Percentiles rank a stretch among this genome's conserved stretches.
Evolutionary conservation across 2,329 filamentous ascomycete genomes (phyloP).

Genomic region (Claviceps quebecensis): DNA sequence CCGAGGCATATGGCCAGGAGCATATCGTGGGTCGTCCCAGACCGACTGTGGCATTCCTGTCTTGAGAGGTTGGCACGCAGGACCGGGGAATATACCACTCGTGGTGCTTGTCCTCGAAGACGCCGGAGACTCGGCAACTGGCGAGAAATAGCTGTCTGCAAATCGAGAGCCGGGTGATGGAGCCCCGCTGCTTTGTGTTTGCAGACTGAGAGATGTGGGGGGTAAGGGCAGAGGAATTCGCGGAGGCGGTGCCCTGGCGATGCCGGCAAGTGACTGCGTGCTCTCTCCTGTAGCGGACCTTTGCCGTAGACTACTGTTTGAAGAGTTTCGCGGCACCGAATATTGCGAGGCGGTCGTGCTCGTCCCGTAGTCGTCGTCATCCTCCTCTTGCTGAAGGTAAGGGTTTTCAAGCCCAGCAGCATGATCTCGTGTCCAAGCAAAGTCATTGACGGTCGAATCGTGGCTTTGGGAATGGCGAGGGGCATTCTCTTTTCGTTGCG

Average conservation of each 20-base stretch:
- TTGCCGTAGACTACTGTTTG: slow-evolving; percentile 60
- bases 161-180: slow-evolving; percentile 47
- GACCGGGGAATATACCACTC: slow-evolving; percentile 52
- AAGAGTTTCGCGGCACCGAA: slow-evolving; percentile 33
- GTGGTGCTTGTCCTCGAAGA: slow-evolving; percentile 63
- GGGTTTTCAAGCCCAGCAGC: slow-evolving; percentile 62
- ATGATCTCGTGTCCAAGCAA: slow-evolving; percentile 63
- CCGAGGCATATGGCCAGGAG: slow-evolving; percentile 72
- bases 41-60: slow-evolving; percentile 49
- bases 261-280: slow-evolving; percentile 40
- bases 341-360: slow-evolving; percentile 23
- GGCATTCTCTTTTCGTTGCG: slow-evolving; percentile 52
- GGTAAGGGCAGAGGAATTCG: slow-evolving; percentile 55
- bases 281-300: slow-evolving; percentile 66
- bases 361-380: slow-evolving; percentile 39
- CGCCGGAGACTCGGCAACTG: slow-evolving; percentile 63
- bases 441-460: slow-evolving; percentile 51
- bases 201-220: slow-evolving; percentile 50
- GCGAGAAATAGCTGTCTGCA: slow-evolving; percentile 89
- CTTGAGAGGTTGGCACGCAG: slow-evolving; percentile 54
- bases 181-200: slow-evolving; percentile 36
- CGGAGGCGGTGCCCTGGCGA: slow-evolving; percentile 49
- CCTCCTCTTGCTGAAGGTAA: slow-evolving; percentile 53
- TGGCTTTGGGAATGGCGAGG: slow-evolving; percentile 32
- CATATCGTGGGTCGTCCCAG: slow-evolving; percentile 74